phyloP scores from a whole-genome alignment of 139 green algal genomes.

The Nannochloris sp. region DNA sequence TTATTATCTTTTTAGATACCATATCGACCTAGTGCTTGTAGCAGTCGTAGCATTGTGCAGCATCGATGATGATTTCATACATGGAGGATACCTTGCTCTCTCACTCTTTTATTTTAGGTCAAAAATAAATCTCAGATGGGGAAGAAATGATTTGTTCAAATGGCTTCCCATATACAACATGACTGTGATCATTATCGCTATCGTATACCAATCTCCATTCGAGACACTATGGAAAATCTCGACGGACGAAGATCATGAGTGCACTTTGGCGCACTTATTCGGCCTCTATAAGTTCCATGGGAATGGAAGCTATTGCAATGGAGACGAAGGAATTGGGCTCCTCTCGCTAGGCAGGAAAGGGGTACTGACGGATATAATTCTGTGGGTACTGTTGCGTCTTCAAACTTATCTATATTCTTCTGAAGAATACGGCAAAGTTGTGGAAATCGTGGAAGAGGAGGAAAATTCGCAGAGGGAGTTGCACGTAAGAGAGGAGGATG shows the following conservation, averaged over 20 bases:
- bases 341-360: constrained; percentile 13
- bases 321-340: no score
- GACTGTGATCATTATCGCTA: constrained; percentile 46
- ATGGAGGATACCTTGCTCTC: constrained; percentile 66
- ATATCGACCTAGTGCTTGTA: constrained; percentile 40
- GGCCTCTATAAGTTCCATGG: constrained; percentile 52
- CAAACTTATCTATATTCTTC: constrained; percentile 38
- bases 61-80: constrained; percentile 65
- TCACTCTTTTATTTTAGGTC: constrained; percentile 62
- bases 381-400: constrained; percentile 55
- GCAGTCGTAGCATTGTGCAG: constrained; percentile 46
- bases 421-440: constrained; percentile 15
- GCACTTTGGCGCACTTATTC: constrained; percentile 49
- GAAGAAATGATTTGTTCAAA: constrained; percentile 37
- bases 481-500: background rate
- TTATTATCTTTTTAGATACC: constrained; percentile 42
- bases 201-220: constrained; percentile 50
- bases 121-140: constrained; percentile 28
- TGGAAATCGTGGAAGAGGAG: constrained; percentile 21
- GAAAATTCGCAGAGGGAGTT: constrained; percentile 15
- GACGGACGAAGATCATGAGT: background rate
- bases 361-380: constrained; percentile 43
- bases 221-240: background rate
- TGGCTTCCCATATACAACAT: constrained; percentile 68
- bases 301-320: background rate